Percentiles rank a stretch among this genome's conserved stretches.
Evolutionary conservation across 345 rosid species (phyloP).

Genomic region (Viola odorata): DNA sequence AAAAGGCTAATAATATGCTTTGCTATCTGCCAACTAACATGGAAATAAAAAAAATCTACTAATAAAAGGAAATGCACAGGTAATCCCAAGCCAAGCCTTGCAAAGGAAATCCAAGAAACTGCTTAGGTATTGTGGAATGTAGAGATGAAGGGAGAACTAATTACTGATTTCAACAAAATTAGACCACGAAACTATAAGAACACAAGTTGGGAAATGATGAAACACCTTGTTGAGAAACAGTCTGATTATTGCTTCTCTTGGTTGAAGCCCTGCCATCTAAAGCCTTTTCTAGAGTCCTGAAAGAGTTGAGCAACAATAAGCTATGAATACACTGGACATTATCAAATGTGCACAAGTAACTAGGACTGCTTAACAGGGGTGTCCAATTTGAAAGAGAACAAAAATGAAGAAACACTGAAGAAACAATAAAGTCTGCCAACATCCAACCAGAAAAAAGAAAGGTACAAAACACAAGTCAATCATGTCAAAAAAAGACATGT

Average conservation of each 20-base stretch:
- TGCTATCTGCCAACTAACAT: too few relatives aligned
- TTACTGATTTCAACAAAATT: not conserved
- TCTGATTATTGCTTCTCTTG: constrained; percentile 56
- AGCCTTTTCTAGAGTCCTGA: constrained; percentile 68
- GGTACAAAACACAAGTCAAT: not conserved
- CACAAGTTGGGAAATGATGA: not conserved
- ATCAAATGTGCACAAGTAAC: constrained; percentile 2
- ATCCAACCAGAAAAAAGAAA: not conserved
- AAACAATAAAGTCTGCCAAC: not conserved
- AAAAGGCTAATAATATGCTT: too few relatives aligned
- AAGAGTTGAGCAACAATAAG: not conserved
- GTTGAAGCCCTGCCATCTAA: constrained; percentile 51
- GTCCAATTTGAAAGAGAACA: not conserved
- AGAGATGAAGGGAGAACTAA: not conserved
- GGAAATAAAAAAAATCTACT: not conserved
- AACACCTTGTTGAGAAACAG: constrained; percentile 49
- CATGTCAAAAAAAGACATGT: not conserved
- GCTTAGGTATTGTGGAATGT: too few relatives aligned
- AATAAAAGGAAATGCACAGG: too few relatives aligned
- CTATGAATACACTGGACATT: not conserved
- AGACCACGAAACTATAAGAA: not conserved
- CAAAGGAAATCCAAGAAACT: too few relatives aligned
- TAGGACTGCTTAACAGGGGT: not conserved
- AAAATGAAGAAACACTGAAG: not conserved
- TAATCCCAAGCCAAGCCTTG: too few relatives aligned